Percentiles rank a stretch among this genome's conserved stretches.
phyloP scores from a whole-genome alignment of 1,284 basidiomycete species.

The Leccinum pachyderme region DNA sequence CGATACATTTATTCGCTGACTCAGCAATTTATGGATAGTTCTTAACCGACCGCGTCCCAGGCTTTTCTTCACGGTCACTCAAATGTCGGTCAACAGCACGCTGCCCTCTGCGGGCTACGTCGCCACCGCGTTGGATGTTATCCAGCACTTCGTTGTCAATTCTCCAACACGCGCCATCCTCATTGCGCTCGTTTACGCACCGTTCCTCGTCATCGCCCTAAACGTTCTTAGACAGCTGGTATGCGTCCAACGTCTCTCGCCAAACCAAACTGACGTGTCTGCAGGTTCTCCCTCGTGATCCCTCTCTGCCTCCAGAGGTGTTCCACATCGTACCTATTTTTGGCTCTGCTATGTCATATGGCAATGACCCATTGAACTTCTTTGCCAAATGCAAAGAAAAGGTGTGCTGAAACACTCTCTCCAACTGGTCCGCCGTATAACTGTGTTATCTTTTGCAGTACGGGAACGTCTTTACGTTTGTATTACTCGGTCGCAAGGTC shows the following conservation, averaged over 20 bases:
- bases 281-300: slow-evolving; percentile 54
- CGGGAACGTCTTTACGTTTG: slow-evolving; percentile 89
- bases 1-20: slow-evolving; percentile 8
- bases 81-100: slow-evolving; percentile 30
- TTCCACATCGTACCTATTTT: slow-evolving; percentile 79
- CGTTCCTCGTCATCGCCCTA: slow-evolving; percentile 47
- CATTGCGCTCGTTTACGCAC: slow-evolving; percentile 34
- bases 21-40: slow-evolving; percentile 12
- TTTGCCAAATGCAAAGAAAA: slow-evolving; percentile 78
- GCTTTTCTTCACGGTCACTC: neutral
- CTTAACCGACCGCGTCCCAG: neutral
- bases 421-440: slow-evolving; percentile 1
- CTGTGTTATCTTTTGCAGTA: slow-evolving; percentile 40
- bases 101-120: slow-evolving; percentile 26
- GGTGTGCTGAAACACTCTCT: slow-evolving; percentile 50
- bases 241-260: slow-evolving; percentile 20
- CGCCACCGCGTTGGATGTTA: slow-evolving; percentile 16
- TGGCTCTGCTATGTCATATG: slow-evolving; percentile 75
- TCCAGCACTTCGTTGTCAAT: slow-evolving; percentile 21
- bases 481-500: slow-evolving; percentile 85
- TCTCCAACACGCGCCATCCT: slow-evolving; percentile 25
- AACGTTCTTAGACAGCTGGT: slow-evolving; percentile 66
- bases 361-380: slow-evolving; percentile 79
- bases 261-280: slow-evolving; percentile 6
- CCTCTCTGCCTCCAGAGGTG: slow-evolving; percentile 68